Conservation (phyloP, 164 flowering plant species). For the Magnolia changhungtana region DNA sequence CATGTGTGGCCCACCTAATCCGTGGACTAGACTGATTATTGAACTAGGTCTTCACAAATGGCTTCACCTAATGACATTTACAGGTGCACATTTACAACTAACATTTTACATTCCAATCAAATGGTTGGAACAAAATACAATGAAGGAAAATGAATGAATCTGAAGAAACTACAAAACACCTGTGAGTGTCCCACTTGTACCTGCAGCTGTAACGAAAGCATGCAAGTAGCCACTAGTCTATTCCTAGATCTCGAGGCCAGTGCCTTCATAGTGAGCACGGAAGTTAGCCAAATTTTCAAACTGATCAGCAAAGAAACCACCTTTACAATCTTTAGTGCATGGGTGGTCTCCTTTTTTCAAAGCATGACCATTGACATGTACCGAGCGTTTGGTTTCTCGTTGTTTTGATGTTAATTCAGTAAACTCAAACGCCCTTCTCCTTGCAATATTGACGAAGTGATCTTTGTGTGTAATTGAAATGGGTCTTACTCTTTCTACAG, state of each 20-base stretch:
- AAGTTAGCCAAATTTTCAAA: slow-evolving; percentile 94
- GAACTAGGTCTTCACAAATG: too few relatives aligned
- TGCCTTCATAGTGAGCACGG: slow-evolving; percentile 87
- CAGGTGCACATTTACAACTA: background rate
- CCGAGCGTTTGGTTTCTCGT: slow-evolving; percentile 15
- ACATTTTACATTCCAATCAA: background rate
- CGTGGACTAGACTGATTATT: too few relatives aligned
- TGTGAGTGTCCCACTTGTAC: slow-evolving; percentile 94
- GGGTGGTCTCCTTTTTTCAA: slow-evolving; percentile 24
- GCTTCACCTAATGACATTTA: too few relatives aligned
- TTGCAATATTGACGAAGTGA: slow-evolving; percentile 87
- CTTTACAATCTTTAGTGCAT: slow-evolving; percentile 42
- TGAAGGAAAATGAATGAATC: slow-evolving; percentile 29
- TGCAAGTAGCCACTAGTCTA: slow-evolving; percentile 70
- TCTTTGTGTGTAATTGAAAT: slow-evolving; percentile 92
- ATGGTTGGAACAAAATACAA: background rate
- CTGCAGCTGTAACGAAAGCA: slow-evolving; percentile 92
- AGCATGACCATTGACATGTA: slow-evolving; percentile 33
- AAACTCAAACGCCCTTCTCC: slow-evolving; percentile 83
- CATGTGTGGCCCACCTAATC: too few relatives aligned
- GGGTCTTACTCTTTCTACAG: slow-evolving; percentile 93
- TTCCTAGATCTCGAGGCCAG: slow-evolving; percentile 96
- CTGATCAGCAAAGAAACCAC: slow-evolving; percentile 97
- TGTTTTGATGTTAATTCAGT: slow-evolving; percentile 48
- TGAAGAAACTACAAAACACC: slow-evolving; percentile 81